Percentiles rank a stretch among this genome's conserved stretches.
Conservation (phyloP, 768 basidiomycete species). For the Mycena kentingensis region DNA sequence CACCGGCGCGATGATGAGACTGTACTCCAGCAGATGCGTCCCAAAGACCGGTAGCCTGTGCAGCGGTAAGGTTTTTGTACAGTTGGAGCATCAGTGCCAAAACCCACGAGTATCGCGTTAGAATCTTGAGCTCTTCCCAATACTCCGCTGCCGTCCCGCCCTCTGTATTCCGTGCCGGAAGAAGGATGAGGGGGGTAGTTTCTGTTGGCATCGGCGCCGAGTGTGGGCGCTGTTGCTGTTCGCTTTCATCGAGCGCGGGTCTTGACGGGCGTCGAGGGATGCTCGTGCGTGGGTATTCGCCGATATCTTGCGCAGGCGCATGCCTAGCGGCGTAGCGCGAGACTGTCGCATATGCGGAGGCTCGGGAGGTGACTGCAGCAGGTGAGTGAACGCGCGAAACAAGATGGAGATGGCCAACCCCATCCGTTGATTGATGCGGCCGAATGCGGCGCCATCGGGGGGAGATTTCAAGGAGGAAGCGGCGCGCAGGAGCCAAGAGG, state of each 20-base stretch:
- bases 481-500: too few relatives aligned
- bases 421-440: too few relatives aligned
- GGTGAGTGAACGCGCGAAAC: too few relatives aligned
- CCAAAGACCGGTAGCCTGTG: constrained; percentile 32
- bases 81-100: not conserved
- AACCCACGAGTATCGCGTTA: constrained; percentile 68
- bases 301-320: constrained; percentile 2
- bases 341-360: constrained; percentile 66
- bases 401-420: too few relatives aligned
- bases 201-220: constrained; percentile 37
- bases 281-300: constrained; percentile 5
- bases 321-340: constrained; percentile 48
- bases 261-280: constrained; percentile 18
- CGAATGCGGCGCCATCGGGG: too few relatives aligned
- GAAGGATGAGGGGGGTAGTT: constrained; percentile 59
- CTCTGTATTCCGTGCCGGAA: constrained; percentile 31
- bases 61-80: not conserved
- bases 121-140: constrained; percentile 60
- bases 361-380: too few relatives aligned
- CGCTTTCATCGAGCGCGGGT: constrained; percentile 19
- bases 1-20: constrained; percentile 80
- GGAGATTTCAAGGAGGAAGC: too few relatives aligned
- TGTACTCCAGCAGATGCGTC: constrained; percentile 82
- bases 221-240: constrained; percentile 9
- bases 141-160: constrained; percentile 37